Base-by-base conservation (phyloP, 768 basidiomycete species). In the Mycena crocata region DNA sequence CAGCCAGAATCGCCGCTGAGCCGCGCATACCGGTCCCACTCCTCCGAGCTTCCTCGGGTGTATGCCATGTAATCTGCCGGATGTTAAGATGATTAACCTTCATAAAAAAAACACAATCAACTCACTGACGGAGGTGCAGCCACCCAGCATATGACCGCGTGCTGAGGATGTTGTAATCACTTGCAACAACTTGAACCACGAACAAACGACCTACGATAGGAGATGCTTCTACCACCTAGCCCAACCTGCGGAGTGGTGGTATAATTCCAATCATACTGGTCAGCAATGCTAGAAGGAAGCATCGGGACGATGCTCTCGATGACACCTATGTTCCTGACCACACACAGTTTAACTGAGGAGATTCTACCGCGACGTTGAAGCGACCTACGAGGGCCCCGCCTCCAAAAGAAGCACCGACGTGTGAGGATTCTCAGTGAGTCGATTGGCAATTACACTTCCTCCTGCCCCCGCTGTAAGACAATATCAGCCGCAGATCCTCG, bases 1-100 rank as follows among this genome's bases (percentile, higher is more conserved):
- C 89, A 90, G 6, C 80, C 80, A 1, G 77, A 57, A 40, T 88
- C 85, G 10, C 83, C 86, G 15, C 80, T 76, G 24, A 83, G 74
- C 1, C 68, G 48, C 0, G 83, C 86, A 75, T 84, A 86, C 63
- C 85, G 83, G 64, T 89, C 84, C 59, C 82, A 90, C 67, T 89
- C 88, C 19, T 79, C 78, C 4, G 54, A 59, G 5, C 77, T 73
- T 6, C 81, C 81, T 3, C 77, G 71, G 2, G 74, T 78, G 44
- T 76, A 79, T 2, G 69, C 67, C 74, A 78, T 72, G 31, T 66
- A 64, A 46, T 76, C 75, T 76, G 26, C 7, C 35, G 30, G 28
- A 5, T 28, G 15, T 26, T 56, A 3, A 44, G 44, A 28, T 7
- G 14, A 32, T 28, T 17, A 39, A 23, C 30, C 17, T 21, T 19